Conservation (phyloP, 2,329 filamentous ascomycete species). For the Alternaria triticimaculans region DNA sequence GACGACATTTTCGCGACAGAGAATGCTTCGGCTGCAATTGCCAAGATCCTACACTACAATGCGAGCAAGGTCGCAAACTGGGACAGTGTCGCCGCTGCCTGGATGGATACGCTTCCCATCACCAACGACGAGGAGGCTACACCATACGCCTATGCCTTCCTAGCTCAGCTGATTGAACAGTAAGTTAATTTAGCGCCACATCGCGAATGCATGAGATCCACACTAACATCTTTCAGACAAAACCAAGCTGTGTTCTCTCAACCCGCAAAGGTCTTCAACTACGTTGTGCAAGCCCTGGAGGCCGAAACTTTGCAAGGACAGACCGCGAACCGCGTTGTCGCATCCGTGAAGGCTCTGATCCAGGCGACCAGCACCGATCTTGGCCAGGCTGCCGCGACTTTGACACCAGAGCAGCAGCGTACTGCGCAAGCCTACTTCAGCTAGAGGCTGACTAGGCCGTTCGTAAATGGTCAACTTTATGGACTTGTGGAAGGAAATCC, state of each 20-base stretch:
- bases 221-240: slow-evolving; percentile 64
- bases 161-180: slow-evolving; percentile 92
- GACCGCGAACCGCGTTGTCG: slow-evolving; percentile 77
- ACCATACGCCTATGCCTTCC: slow-evolving; percentile 91
- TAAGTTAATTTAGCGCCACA: slow-evolving; percentile 63
- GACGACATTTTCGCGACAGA: slow-evolving; percentile 97
- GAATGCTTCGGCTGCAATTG: slow-evolving; percentile 94
- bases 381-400: slow-evolving; percentile 74
- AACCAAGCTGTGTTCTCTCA: slow-evolving; percentile 81
- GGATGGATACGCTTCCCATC: slow-evolving; percentile 90
- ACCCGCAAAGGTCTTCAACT: slow-evolving; percentile 81
- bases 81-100: slow-evolving; percentile 79
- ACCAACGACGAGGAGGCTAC: slow-evolving; percentile 97
- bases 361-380: slow-evolving; percentile 76
- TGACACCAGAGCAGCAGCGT: slow-evolving; percentile 81
- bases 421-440: slow-evolving; percentile 79
- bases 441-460: slow-evolving; percentile 48
- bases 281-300: slow-evolving; percentile 87
- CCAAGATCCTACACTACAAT: slow-evolving; percentile 96
- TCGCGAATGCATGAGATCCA: background rate
- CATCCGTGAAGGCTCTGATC: slow-evolving; percentile 78
- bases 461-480: background rate
- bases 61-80: slow-evolving; percentile 75
- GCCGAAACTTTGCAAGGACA: slow-evolving; percentile 88
- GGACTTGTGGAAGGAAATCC: background rate